phyloP scores from a whole-genome alignment of 2,329 filamentous ascomycete species.

The Diaporthe eres region DNA sequence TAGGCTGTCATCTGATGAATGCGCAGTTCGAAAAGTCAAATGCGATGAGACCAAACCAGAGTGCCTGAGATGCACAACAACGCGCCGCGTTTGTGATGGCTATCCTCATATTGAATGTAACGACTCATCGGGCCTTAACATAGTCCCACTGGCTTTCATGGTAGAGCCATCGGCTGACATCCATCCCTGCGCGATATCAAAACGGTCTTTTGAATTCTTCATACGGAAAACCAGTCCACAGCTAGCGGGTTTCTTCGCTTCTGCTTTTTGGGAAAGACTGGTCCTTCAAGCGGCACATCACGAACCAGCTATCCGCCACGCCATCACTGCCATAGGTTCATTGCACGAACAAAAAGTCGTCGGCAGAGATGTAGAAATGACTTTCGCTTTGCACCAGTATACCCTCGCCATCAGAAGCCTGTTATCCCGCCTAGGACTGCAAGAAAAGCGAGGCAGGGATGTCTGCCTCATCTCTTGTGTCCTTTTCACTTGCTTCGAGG shows the following conservation, averaged over 20 bases:
- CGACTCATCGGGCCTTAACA: background rate
- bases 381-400: background rate
- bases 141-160: background rate
- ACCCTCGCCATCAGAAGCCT: constrained; percentile 4
- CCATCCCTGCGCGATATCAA: background rate
- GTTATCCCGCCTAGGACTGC: background rate
- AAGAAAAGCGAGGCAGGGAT: background rate
- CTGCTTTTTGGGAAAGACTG: constrained; percentile 1
- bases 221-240: background rate
- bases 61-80: constrained; percentile 11
- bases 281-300: background rate
- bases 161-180: background rate
- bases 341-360: background rate
- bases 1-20: background rate
- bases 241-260: background rate
- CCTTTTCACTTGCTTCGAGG: constrained; percentile 22
- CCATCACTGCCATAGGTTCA: constrained; percentile 9
- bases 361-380: background rate
- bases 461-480: constrained; percentile 10
- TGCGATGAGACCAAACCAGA: constrained; percentile 9
- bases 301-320: background rate
- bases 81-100: constrained; percentile 14
- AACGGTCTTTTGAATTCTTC: constrained; percentile 14
- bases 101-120: background rate
- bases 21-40: constrained; percentile 9